Evolutionary conservation across 176 grass and related monocot species (phyloP).

Genomic region (Chloris gayana): DNA sequence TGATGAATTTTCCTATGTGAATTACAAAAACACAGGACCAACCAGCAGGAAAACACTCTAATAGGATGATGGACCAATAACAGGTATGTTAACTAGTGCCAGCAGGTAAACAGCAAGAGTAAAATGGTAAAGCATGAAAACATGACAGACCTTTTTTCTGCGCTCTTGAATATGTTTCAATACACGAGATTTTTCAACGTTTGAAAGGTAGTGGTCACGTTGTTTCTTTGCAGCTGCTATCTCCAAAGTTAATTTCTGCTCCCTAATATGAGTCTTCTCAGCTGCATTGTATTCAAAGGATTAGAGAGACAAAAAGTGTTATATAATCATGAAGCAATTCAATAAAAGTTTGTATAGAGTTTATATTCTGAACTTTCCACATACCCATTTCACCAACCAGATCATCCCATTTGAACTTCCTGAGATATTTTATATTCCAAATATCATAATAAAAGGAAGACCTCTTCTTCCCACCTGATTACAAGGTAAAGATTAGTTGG

Average conservation of each 20-base stretch:
- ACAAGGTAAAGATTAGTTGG: constrained; percentile 15
- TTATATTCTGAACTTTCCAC: constrained; percentile 9
- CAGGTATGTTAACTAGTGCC: background rate
- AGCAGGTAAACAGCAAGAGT: background rate
- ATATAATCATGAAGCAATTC: background rate
- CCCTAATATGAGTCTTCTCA: constrained; percentile 67
- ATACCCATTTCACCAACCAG: constrained; percentile 85
- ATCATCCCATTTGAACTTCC: constrained; percentile 99
- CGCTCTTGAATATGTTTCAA: constrained; percentile 76
- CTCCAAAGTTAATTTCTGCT: constrained; percentile 90
- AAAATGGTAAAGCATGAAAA: constrained; percentile 1
- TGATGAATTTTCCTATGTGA: background rate
- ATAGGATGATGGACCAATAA: background rate
- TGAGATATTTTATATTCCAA: constrained; percentile 97
- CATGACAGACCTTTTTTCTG: constrained; percentile 63
- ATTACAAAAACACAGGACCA: background rate
- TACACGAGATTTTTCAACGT: constrained; percentile 64
- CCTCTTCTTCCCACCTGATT: constrained; percentile 83
- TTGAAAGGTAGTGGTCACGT: constrained; percentile 84
- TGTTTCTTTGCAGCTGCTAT: constrained; percentile 95
- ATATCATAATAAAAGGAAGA: constrained; percentile 95
- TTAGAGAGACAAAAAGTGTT: constrained; percentile 1
- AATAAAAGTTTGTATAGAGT: background rate
- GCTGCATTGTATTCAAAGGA: constrained; percentile 52
- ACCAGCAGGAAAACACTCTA: background rate